Base-by-base conservation (phyloP, 139 green algal species). In the Picochlorum sp. region DNA sequence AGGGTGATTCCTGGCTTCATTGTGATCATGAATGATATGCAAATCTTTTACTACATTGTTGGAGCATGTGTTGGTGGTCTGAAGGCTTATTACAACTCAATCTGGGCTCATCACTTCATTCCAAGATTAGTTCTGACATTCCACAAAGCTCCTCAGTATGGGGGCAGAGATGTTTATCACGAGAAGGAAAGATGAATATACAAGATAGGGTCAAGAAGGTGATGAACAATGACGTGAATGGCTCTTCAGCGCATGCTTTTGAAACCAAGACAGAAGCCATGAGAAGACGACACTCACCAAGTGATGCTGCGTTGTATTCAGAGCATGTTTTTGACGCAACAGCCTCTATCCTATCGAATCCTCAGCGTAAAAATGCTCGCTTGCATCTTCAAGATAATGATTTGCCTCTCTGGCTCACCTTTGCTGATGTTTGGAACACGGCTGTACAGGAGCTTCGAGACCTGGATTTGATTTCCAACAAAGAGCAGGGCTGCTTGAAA, bases 341-440 rank as follows among this genome's bases (percentile, higher is more conserved):
- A 23, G 20, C 37, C n/a, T 20, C 21, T 13, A 30, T 65, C 1
- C 8, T 41, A 54, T 23, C 58, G 15, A 26, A 21, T 38, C 14
- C 20, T 56, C 14, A 50, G 30, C 34, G 37, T 21, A 57, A 56
- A 18, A 45, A 65, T 52, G 20, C 14, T 20, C 15, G 20, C 9
- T 41, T 66, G 0, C 34, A 62, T 59, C 57, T 78, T 24, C 55
- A 72, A 34, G 73, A 67, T 68, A 26, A 62, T 49, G 60, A 34
- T 5, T 49, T 78, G 30, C 60, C 71, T 20, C 21, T 41, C 30
- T 83, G 76, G 76, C 60, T 81, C 32, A 59, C 76, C 9, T 83
- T 83, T 61, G 63, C 41, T 37, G 68, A 80, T 34, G 73, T 69
- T 45, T 83, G 76, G 76, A 83, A 83, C 62, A 65, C 60, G 2